Percentiles rank a stretch among this genome's conserved stretches.
Evolutionary conservation across 2,329 filamentous ascomycete species (phyloP).

Genomic region (Alternaria arbusti): DNA sequence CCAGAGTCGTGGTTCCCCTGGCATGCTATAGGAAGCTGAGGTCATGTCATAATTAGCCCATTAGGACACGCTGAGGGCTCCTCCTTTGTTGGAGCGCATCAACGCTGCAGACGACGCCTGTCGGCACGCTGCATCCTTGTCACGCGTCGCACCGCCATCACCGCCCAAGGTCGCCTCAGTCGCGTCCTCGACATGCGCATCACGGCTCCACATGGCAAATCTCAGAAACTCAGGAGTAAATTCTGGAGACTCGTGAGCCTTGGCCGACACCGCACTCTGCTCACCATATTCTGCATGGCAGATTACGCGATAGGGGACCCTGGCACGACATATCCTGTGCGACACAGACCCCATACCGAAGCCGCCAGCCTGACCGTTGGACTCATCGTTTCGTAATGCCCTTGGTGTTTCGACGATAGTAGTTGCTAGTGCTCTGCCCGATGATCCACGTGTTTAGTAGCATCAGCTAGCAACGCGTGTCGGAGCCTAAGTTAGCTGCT

Average conservation of each 20-base stretch:
- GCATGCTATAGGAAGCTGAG: constrained; percentile 9
- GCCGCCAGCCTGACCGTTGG: constrained; percentile 20
- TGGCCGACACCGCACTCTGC: constrained; percentile 23
- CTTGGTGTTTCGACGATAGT: constrained; percentile 15
- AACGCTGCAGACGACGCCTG: constrained; percentile 18
- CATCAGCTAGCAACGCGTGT: constrained; percentile 15
- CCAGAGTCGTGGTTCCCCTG: constrained; percentile 30
- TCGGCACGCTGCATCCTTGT: constrained; percentile 18
- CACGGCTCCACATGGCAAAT: neutral
- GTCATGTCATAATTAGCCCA: constrained; percentile 35
- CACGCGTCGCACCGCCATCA: constrained; percentile 13
- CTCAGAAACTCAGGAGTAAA: neutral
- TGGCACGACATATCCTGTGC: constrained; percentile 37
- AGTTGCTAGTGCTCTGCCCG: constrained; percentile 12
- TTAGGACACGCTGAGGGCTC: constrained; percentile 21
- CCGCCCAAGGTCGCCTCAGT: neutral
- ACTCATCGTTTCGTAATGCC: constrained; percentile 22
- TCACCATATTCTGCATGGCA: constrained; percentile 33
- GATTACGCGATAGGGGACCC: constrained; percentile 32
- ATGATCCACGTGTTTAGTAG: constrained; percentile 16
- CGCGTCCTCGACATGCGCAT: constrained; percentile 1
- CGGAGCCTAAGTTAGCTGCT: constrained; percentile 18
- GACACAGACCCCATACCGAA: constrained; percentile 31
- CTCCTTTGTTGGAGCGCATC: constrained; percentile 31
- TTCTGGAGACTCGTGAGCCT: constrained; percentile 7